Evolutionary conservation across 2,329 filamentous ascomycete genomes (phyloP).

Genomic region (Incumbomyces delicatus): DNA sequence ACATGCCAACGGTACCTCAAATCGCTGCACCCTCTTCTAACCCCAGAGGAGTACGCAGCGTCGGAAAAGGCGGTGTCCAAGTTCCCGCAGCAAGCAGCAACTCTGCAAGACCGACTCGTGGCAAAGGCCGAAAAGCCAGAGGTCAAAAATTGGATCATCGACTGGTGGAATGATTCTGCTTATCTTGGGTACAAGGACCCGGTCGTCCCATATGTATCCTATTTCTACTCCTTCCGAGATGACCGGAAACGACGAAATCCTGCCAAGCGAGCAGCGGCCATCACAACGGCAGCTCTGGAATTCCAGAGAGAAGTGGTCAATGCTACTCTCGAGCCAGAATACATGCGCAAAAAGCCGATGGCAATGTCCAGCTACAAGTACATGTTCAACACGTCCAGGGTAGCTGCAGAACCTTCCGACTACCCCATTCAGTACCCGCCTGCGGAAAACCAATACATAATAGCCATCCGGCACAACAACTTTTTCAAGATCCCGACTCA

Average conservation of each 20-base stretch:
- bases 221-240: conserved; percentile 98
- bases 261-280: conserved; percentile 82
- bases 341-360: conserved; percentile 95
- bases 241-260: conserved; percentile 81
- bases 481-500: conserved; percentile 89
- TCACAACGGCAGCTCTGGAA: conserved; percentile 73
- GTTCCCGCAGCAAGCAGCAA: conserved; percentile 79
- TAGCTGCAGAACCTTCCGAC: conserved; percentile 73
- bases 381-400: conserved; percentile 94
- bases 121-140: conserved; percentile 70
- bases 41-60: conserved; percentile 46
- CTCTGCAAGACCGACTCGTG: conserved; percentile 78
- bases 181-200: conserved; percentile 92
- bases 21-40: conserved; percentile 55
- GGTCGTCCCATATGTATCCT: conserved; percentile 94
- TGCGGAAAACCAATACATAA: conserved; percentile 71
- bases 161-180: conserved; percentile 96
- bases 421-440: conserved; percentile 70
- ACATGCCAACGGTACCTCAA: conserved; percentile 56
- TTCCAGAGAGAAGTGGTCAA: conserved; percentile 89
- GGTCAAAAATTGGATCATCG: conserved; percentile 84
- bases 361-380: conserved; percentile 98
- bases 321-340: conserved; percentile 83
- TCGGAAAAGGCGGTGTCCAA: conserved; percentile 75
- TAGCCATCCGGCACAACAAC: conserved; percentile 89